Percentiles rank a stretch among this genome's conserved stretches.
Evolutionary conservation across 73 alveolate genomes (phyloP).

Genomic region (Symbiodinium pilosum): DNA sequence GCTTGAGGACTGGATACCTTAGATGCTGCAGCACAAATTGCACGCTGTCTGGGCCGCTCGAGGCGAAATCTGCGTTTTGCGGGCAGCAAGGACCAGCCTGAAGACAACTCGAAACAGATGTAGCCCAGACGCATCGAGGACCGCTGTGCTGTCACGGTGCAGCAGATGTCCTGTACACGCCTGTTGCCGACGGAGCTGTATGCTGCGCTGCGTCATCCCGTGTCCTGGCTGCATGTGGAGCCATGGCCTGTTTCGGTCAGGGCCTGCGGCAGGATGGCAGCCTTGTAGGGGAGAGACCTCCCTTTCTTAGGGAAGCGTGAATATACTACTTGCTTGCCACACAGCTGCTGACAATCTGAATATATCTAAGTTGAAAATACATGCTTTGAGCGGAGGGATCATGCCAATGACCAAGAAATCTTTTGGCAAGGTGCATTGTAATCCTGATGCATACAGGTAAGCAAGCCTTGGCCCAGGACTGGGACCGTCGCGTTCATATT

Average conservation of each 20-base stretch:
- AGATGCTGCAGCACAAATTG: constrained; percentile 4
- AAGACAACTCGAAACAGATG: neutral
- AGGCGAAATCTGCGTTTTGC: constrained; percentile 32
- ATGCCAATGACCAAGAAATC: too few species aligned
- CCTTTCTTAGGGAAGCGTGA: too few species aligned
- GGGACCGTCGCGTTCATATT: neutral
- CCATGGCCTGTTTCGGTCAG: too few species aligned
- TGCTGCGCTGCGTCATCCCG: constrained; percentile 17
- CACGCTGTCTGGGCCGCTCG: constrained; percentile 31
- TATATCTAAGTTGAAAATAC: too few species aligned
- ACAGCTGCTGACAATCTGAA: too few species aligned
- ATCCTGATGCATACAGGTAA: too few species aligned
- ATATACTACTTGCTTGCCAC: too few species aligned
- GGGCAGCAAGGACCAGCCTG: constrained; percentile 40
- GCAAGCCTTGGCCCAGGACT: constrained; percentile 13
- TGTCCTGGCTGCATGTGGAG: neutral
- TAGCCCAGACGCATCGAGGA: constrained; percentile 14
- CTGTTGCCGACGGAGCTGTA: constrained; percentile 8
- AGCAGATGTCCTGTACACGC: constrained; percentile 34
- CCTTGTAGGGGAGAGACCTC: too few species aligned
- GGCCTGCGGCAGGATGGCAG: too few species aligned
- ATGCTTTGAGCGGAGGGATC: too few species aligned
- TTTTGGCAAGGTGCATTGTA: too few species aligned
- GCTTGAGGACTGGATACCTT: constrained; percentile 52
- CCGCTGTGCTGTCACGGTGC: constrained; percentile 85